Evolutionary conservation across 345 rosid species (phyloP).

Genomic region (Gossypium sturtianum): DNA sequence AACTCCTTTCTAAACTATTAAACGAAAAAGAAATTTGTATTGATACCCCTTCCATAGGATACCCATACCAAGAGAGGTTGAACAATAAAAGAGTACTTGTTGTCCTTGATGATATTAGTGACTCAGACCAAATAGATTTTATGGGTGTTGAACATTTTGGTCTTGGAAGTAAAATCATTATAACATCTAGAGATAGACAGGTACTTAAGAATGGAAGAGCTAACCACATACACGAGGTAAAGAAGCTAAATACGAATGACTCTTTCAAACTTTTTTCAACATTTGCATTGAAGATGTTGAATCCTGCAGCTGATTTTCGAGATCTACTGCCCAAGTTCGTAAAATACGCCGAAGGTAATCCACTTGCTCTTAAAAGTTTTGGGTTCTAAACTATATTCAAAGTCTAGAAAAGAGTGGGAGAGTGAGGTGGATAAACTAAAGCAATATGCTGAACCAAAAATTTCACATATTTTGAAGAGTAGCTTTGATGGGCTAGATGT

Average conservation of each 20-base stretch:
- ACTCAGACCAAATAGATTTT: background rate
- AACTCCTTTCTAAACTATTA: background rate
- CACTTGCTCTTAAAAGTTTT: background rate
- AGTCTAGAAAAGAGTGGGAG: conserved; percentile 1
- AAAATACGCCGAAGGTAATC: background rate
- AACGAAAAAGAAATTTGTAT: background rate
- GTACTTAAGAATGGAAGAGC: background rate
- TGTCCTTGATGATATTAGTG: background rate
- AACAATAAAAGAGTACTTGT: background rate
- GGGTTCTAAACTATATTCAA: background rate
- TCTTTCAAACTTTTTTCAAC: background rate
- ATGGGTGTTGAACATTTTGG: background rate
- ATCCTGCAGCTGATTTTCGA: background rate
- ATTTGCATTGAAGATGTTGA: background rate
- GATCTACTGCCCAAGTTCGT: background rate
- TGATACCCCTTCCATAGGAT: background rate
- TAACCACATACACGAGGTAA: background rate
- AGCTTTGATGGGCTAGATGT: background rate
- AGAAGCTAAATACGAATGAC: background rate
- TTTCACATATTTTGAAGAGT: background rate
- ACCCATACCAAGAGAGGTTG: background rate
- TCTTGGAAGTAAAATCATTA: background rate
- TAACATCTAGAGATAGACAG: conserved; percentile 2
- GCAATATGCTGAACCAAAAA: background rate
- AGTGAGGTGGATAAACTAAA: background rate